phyloP scores from a whole-genome alignment of 169 alveolate genomes.

The Theileria luwenshuni region DNA sequence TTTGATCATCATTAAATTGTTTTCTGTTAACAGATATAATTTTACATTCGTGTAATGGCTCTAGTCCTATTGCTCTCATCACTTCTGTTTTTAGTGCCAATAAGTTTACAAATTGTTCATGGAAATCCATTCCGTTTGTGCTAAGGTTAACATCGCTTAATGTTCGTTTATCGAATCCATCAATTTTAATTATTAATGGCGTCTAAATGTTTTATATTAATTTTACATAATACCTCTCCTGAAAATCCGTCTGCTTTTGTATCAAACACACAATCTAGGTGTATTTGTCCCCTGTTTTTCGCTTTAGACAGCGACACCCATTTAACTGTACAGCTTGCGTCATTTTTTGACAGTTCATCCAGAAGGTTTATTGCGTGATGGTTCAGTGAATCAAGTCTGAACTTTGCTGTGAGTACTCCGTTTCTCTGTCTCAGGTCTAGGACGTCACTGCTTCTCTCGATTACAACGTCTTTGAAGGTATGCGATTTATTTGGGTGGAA shows the following conservation, averaged over 20 bases:
- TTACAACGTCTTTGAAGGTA: conserved; percentile 43
- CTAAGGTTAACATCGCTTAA: conserved; percentile 33
- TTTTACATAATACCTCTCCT: conserved; percentile 9
- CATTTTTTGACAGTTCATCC: conserved; percentile 30
- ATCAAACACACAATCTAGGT: conserved; percentile 34
- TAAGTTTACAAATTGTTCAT: conserved; percentile 34
- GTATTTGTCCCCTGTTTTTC: conserved; percentile 38
- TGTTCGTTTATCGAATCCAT: conserved; percentile 28
- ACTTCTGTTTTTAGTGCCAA: conserved; percentile 34
- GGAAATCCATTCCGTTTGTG: conserved; percentile 59
- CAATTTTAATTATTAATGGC: conserved; percentile 43
- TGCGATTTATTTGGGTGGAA: conserved; percentile 38
- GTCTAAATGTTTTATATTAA: conserved; percentile 18
- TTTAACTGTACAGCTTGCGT: conserved; percentile 52
- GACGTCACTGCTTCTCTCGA: conserved; percentile 40
- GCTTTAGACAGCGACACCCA: conserved; percentile 53
- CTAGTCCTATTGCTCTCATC: conserved; percentile 50
- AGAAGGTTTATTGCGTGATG: conserved; percentile 36
- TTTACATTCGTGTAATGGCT: conserved; percentile 46
- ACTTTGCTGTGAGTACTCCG: conserved; percentile 49
- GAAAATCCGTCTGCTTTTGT: conserved; percentile 19
- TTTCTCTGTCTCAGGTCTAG: conserved; percentile 47
- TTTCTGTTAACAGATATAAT: conserved; percentile 45
- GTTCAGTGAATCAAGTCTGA: conserved; percentile 35
- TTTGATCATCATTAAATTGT: conserved; percentile 23